phyloP scores from a whole-genome alignment of 2,329 filamentous ascomycete species.

The Rutstroemia sydowiana region DNA sequence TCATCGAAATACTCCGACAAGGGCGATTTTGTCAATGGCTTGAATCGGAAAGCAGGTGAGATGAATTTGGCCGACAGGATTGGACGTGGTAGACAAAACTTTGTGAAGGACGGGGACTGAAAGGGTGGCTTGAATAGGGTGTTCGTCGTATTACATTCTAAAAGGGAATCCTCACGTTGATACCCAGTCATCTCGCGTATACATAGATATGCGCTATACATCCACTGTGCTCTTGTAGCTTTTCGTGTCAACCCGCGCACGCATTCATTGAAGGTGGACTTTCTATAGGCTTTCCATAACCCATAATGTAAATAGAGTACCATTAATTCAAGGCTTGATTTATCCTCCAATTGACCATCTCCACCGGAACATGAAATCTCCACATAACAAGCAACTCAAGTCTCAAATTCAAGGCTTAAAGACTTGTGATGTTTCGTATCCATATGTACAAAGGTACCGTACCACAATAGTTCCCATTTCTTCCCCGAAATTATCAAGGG shows the following conservation, averaged over 20 bases:
- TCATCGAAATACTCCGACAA: slow-evolving; percentile 56
- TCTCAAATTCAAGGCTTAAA: background rate
- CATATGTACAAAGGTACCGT: background rate
- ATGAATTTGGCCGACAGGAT: slow-evolving; percentile 46
- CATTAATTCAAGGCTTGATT: too few relatives aligned
- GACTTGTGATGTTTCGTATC: background rate
- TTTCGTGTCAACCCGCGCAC: background rate
- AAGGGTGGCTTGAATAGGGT: background rate
- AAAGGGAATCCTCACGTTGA: too few relatives aligned
- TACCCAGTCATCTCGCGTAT: background rate
- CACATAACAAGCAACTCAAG: too few relatives aligned
- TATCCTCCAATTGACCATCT: too few relatives aligned
- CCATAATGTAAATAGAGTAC: too few relatives aligned
- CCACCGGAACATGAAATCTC: too few relatives aligned
- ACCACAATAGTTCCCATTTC: background rate
- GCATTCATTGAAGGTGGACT: background rate
- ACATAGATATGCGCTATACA: background rate
- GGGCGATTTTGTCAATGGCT: slow-evolving; percentile 54
- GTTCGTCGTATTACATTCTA: too few relatives aligned
- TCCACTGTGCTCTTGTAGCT: background rate
- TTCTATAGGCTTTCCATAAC: too few relatives aligned
- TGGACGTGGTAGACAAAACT: slow-evolving; percentile 40
- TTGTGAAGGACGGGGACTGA: slow-evolving; percentile 37
- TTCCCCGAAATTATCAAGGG: slow-evolving; percentile 1
- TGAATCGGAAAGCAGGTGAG: slow-evolving; percentile 52